Evolutionary conservation across 768 basidiomycete species (phyloP).

Genomic region (Crassisporium funariophilum): DNA sequence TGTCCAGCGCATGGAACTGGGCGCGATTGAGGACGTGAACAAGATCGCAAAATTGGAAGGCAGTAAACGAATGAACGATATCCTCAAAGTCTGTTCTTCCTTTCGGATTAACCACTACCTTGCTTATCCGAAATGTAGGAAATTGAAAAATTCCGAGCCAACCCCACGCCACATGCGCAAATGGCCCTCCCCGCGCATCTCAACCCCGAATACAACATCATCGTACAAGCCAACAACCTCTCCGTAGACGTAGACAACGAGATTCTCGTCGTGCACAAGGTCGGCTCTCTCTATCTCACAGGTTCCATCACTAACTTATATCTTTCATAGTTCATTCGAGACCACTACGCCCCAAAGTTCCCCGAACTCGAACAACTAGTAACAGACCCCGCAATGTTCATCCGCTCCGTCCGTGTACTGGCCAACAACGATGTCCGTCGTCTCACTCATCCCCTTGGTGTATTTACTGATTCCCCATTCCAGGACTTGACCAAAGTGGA

Average conservation of each 20-base stretch:
- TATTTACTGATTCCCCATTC: conserved; percentile 1
- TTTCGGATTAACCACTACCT: neutral
- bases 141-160: conserved; percentile 81
- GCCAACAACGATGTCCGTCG: conserved; percentile 77
- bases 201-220: conserved; percentile 94
- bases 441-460: neutral
- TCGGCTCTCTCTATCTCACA: conserved; percentile 25
- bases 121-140: conserved; percentile 53
- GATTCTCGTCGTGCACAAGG: conserved; percentile 96
- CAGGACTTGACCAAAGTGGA: conserved; percentile 89
- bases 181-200: conserved; percentile 82
- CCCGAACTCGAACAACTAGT: conserved; percentile 97
- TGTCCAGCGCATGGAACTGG: conserved; percentile 93
- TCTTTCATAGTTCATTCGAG: conserved; percentile 82
- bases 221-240: conserved; percentile 96
- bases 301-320: conserved; percentile 10
- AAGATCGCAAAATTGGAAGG: conserved; percentile 89
- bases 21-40: conserved; percentile 78
- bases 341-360: conserved; percentile 94
- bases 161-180: conserved; percentile 77
- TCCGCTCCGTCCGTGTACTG: conserved; percentile 84
- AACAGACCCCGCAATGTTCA: conserved; percentile 88
- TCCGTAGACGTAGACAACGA: conserved; percentile 99
- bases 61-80: conserved; percentile 86
- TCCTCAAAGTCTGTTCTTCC: conserved; percentile 60